Evolutionary conservation across 108 stramenopile species (phyloP).

Genomic region (Fragilaria crotonensis): DNA sequence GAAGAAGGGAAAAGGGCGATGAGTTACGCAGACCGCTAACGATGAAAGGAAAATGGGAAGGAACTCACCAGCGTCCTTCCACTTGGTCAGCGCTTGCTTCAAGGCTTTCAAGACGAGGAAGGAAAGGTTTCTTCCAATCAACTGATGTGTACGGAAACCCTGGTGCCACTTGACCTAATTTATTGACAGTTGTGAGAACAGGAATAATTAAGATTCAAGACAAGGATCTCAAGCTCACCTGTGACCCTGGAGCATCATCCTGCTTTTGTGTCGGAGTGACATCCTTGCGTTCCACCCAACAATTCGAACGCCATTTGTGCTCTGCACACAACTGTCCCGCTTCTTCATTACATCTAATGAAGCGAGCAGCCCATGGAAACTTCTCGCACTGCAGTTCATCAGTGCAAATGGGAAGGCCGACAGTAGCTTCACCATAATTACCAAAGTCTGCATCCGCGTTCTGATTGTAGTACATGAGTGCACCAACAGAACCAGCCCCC

Average conservation of each 20-base stretch:
- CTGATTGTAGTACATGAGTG: constrained; percentile 29
- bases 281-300: constrained; percentile 56
- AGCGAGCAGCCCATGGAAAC: constrained; percentile 45
- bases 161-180: constrained; percentile 34
- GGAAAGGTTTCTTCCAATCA: constrained; percentile 43
- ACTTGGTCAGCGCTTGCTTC: constrained; percentile 39
- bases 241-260: constrained; percentile 11
- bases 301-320: constrained; percentile 38
- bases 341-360: constrained; percentile 39
- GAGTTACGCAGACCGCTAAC: neutral
- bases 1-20: neutral
- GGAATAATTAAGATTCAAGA: neutral
- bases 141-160: constrained; percentile 55
- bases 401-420: constrained; percentile 33
- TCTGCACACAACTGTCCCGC: constrained; percentile 24
- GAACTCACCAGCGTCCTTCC: constrained; percentile 37
- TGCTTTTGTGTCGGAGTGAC: constrained; percentile 40
- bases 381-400: constrained; percentile 25
- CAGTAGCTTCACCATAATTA: constrained; percentile 25
- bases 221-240: too few relatives aligned
- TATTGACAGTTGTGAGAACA: neutral
- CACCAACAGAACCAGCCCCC: constrained; percentile 8
- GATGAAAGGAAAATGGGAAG: neutral
- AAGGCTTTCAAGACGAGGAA: constrained; percentile 49
- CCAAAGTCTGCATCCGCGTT: constrained; percentile 33